Conservation (phyloP, 2,329 filamentous ascomycete genomes). For the Metarhizium brunneum region DNA sequence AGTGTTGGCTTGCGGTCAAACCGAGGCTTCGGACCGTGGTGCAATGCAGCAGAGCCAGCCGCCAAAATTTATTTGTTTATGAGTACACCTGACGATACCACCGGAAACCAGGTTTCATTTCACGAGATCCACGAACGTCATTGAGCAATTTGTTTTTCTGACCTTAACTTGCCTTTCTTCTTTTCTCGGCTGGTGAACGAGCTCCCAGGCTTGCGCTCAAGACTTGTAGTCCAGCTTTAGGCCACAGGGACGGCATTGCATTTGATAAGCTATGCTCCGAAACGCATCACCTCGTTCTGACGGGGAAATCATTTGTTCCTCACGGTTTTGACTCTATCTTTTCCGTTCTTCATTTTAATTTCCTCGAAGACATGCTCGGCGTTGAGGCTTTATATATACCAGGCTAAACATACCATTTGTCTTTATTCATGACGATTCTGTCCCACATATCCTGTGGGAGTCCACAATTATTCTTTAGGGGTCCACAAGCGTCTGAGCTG, state of each 20-base stretch:
- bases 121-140: slow-evolving; percentile 2
- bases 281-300: background rate
- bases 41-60: background rate
- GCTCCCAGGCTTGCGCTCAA: background rate
- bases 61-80: background rate
- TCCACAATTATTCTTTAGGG: background rate
- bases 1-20: background rate
- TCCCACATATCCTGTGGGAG: background rate
- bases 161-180: slow-evolving; percentile 2
- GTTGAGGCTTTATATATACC: slow-evolving; percentile 8
- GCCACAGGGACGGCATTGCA: background rate
- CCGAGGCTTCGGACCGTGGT: background rate
- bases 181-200: background rate
- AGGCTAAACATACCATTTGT: slow-evolving; percentile 3
- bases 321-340: background rate
- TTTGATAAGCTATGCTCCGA: background rate
- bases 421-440: background rate
- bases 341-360: background rate
- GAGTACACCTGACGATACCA: background rate
- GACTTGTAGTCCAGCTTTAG: background rate
- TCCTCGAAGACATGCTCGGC: slow-evolving; percentile 3
- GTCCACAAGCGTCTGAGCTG: background rate
- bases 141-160: slow-evolving; percentile 10
- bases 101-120: background rate
- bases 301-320: background rate